Percentiles rank a stretch among this genome's conserved stretches.
Evolutionary conservation across 805 yeast genomes (phyloP).

Genomic region (Kodamaea jinghongensis): DNA sequence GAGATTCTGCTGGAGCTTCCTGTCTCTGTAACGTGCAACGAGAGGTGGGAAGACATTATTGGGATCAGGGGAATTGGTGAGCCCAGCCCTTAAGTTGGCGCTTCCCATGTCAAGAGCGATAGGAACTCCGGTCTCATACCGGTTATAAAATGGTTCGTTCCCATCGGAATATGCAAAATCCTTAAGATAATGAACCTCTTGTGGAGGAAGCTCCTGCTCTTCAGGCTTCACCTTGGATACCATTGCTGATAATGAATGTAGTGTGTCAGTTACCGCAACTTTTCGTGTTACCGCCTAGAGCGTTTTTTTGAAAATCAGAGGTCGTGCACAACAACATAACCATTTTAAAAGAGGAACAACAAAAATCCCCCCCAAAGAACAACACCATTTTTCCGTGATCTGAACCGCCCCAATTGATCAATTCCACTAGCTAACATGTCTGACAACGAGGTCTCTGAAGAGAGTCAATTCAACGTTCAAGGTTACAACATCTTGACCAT

Average conservation of each 20-base stretch:
- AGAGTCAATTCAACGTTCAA: constrained; percentile 55
- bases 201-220: constrained; percentile 37
- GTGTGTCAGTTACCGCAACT: background rate
- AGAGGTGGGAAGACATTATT: constrained; percentile 65
- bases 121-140: constrained; percentile 59
- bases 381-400: constrained; percentile 1
- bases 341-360: constrained; percentile 3
- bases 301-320: constrained; percentile 1
- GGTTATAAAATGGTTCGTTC: constrained; percentile 47
- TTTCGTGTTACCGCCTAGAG: background rate
- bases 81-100: constrained; percentile 56
- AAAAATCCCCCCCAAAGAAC: constrained; percentile 1
- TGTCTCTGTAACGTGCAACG: constrained; percentile 73
- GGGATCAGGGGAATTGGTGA: constrained; percentile 47
- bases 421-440: constrained; percentile 21
- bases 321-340: background rate
- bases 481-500: constrained; percentile 87
- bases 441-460: constrained; percentile 24
- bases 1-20: constrained; percentile 59
- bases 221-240: constrained; percentile 8
- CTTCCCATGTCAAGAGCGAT: constrained; percentile 89
- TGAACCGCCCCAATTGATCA: background rate
- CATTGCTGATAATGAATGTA: constrained; percentile 2
- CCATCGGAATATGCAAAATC: constrained; percentile 37
- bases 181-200: constrained; percentile 38